Percentiles rank a stretch among this genome's conserved stretches.
phyloP scores from a whole-genome alignment of 202 grass and related monocot genomes.

The Zoysia matrella region DNA sequence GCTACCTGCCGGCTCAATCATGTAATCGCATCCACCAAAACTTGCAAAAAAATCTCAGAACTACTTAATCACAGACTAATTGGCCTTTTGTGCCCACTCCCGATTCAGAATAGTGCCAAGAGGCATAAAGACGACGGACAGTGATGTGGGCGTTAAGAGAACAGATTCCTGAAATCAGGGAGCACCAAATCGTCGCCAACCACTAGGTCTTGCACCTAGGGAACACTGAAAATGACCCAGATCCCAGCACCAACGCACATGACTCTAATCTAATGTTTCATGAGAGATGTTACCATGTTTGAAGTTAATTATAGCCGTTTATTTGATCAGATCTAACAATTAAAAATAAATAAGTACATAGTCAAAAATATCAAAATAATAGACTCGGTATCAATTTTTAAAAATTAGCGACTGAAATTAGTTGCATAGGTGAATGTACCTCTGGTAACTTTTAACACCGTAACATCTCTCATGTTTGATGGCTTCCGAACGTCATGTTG shows the following conservation, averaged over 20 bases:
- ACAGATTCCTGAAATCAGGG: conserved; percentile 84
- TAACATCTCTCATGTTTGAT: neutral
- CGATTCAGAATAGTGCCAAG: conserved; percentile 24
- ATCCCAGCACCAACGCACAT: conserved; percentile 12
- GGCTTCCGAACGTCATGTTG: conserved; percentile 12
- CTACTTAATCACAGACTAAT: conserved; percentile 45
- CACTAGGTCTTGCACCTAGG: conserved; percentile 57
- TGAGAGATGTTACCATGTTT: too few species aligned
- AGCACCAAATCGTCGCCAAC: conserved; percentile 56
- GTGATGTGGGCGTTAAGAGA: conserved; percentile 69
- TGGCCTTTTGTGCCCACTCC: conserved; percentile 37
- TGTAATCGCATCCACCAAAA: conserved; percentile 43
- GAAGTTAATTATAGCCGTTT: too few species aligned
- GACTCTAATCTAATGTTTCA: too few species aligned
- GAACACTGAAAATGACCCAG: conserved; percentile 62
- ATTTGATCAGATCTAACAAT: too few species aligned
- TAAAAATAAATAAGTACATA: too few species aligned
- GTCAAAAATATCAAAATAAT: too few species aligned
- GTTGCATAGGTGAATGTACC: too few species aligned
- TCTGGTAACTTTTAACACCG: too few species aligned
- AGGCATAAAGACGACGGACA: conserved; percentile 56
- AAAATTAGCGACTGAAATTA: too few species aligned
- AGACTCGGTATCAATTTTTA: too few species aligned
- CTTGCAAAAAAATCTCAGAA: neutral
- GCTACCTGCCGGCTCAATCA: conserved; percentile 18